Evolutionary conservation across 2,329 filamentous ascomycete species (phyloP), one percentile per base, ranked within the genome.

Genomic region (Cercospora zeina): DNA sequence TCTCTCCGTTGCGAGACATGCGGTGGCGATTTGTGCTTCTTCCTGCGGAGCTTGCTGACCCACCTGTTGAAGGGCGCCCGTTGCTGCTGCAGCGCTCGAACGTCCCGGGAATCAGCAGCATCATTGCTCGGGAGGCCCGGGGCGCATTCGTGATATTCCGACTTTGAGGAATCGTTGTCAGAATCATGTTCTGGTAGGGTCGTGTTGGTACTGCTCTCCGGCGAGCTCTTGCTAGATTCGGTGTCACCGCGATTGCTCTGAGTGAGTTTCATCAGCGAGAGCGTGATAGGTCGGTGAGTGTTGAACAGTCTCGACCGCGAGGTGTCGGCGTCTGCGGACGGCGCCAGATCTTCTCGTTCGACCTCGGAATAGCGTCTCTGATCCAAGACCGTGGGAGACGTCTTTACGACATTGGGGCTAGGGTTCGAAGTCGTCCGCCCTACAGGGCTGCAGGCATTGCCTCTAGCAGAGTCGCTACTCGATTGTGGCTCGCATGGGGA

Each of bases 41-140:
- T 84, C 64, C 82, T 84, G 63, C 88, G 85, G 19, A 93, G 77
- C 4, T 83, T 88, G 65, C 80, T 88, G 76, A 93, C 85, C 89
- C 90, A 93, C 73, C 84, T 87, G 50, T 85, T 82, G 69, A 93
- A 91, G 2, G 49, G 49, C 27, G 27, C 49, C 11, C n/a, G 24
- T 51, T 51, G 42, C 42, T 47, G 42, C 42, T 24, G 42, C 42
- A 47, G 21, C 11, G 16, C 9, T 47, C 13, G 42, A 3, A 47
- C 13, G 21, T 47, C 42, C 42, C 14, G 42, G 13, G 42, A 21
- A 24, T 47, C 42, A 27, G 42, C 42, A 47, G 21, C 8, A 10
- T 47, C 11, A 4, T 8, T 47, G 42, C 2, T 47, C 0, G 42
- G 42, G 19, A 47, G 42, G 42, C 42, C 8, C 11, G 21, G 13